Evolutionary conservation across 208 protist species (phyloP).

Genomic region (Trypanosoma brucei): DNA sequence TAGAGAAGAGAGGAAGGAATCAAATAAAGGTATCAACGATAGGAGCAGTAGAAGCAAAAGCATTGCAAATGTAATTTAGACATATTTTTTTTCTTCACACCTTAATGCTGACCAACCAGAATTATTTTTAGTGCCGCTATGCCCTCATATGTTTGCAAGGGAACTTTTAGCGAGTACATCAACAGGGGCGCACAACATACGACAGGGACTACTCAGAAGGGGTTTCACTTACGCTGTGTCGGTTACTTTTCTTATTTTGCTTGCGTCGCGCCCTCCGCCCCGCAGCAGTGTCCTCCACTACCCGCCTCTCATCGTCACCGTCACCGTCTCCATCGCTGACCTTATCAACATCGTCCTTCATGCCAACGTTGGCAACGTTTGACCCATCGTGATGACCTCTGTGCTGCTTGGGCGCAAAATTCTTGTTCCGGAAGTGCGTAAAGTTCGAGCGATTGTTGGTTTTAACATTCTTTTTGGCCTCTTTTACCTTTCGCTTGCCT

Average conservation of each 20-base stretch:
- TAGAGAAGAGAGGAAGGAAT: background rate
- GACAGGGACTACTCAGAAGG: background rate
- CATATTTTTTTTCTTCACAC: no score
- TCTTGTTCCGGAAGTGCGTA: slow-evolving; percentile 84
- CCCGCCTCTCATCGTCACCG: slow-evolving; percentile 12
- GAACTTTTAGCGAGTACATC: no score
- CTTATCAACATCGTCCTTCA: slow-evolving; percentile 7
- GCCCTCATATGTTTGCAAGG: no score
- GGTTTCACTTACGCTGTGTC: background rate
- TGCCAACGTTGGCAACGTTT: slow-evolving; percentile 1
- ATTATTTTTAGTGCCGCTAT: no score
- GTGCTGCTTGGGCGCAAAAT: slow-evolving; percentile 50
- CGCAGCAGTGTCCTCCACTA: background rate
- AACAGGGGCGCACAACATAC: background rate
- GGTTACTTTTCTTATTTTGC: background rate
- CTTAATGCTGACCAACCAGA: no score
- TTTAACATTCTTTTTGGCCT: slow-evolving; percentile 86
- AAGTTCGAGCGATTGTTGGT: slow-evolving; percentile 86
- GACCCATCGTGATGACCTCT: slow-evolving; percentile 2
- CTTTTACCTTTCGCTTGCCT: slow-evolving; percentile 23
- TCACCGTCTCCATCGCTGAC: slow-evolving; percentile 6
- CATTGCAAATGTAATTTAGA: no score
- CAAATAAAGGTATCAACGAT: no score
- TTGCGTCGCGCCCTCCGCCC: background rate
- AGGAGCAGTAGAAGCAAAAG: no score